Percentiles rank a stretch among this genome's conserved stretches.
phyloP scores from a whole-genome alignment of 2,329 filamentous ascomycete genomes.

The Colletotrichum tanaceti region DNA sequence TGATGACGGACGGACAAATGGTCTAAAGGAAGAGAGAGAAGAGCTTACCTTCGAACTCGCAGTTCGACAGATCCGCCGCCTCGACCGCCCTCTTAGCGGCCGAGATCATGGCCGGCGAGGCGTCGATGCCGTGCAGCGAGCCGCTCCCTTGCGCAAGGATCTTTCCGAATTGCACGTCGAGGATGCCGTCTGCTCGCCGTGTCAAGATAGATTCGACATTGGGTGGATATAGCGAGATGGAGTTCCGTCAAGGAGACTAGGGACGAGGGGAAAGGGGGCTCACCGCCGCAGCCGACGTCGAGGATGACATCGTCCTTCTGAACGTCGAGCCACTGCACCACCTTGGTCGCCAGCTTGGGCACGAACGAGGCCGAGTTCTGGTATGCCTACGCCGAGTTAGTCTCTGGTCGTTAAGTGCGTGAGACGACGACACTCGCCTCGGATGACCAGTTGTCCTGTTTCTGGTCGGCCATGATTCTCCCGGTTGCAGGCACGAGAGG shows the following conservation, averaged over 20 bases:
- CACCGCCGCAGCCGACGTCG: constrained; percentile 73
- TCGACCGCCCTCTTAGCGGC: constrained; percentile 58
- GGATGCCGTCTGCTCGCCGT: constrained; percentile 62
- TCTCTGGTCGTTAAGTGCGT: background rate
- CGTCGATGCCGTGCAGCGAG: constrained; percentile 67
- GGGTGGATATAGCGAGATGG: no score
- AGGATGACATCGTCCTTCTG: constrained; percentile 68
- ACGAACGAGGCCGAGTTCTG: constrained; percentile 72
- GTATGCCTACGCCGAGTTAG: constrained; percentile 60
- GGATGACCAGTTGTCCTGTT: constrained; percentile 55
- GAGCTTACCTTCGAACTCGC: constrained; percentile 58
- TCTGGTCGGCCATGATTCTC: constrained; percentile 42
- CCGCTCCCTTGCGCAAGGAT: constrained; percentile 59
- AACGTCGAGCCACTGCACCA: constrained; percentile 69
- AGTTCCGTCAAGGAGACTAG: background rate
- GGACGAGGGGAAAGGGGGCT: constrained; percentile 38
- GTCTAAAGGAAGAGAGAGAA: background rate
- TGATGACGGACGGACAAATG: background rate
- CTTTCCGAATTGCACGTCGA: constrained; percentile 65
- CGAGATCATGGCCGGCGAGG: constrained; percentile 68
- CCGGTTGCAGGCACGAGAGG: no score
- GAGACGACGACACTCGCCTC: constrained; percentile 46
- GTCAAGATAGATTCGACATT: constrained; percentile 9
- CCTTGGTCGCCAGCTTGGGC: constrained; percentile 69
- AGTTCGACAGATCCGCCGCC: constrained; percentile 49